phyloP scores from a whole-genome alignment of 108 stramenopile genomes.

The Stephanodiscus triporus region DNA sequence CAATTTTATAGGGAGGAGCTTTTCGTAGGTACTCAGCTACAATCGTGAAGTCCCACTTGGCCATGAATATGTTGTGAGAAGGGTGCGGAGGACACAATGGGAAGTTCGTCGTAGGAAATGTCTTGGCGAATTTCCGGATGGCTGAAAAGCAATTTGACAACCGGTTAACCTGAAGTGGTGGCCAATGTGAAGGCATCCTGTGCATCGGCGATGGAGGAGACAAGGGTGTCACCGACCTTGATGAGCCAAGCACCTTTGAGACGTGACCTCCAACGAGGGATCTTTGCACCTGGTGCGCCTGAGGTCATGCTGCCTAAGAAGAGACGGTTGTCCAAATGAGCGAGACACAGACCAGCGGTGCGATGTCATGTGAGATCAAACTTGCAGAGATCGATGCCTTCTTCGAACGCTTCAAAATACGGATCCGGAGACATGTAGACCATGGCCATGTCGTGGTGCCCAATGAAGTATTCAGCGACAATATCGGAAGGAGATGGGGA shows the following conservation, averaged over 20 bases:
- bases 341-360: neutral
- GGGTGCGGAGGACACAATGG: no score
- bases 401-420: neutral
- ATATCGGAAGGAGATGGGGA: no score
- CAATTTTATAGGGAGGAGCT: no score
- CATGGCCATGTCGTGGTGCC: neutral
- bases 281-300: neutral
- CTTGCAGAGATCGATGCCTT: neutral
- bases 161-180: neutral
- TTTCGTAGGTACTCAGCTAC: no score
- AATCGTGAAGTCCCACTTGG: no score
- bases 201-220: conserved; percentile 1
- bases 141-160: neutral
- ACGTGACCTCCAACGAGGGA: neutral
- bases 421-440: neutral
- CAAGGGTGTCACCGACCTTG: neutral
- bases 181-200: neutral
- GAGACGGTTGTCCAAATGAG: neutral
- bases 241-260: neutral
- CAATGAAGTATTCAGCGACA: neutral
- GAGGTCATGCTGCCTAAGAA: neutral
- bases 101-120: neutral
- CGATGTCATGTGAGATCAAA: neutral
- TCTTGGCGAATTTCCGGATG: neutral
- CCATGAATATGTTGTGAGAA: no score